phyloP scores from a whole-genome alignment of 2,329 filamentous ascomycete genomes.

The Chaetoscypha palmicola region DNA sequence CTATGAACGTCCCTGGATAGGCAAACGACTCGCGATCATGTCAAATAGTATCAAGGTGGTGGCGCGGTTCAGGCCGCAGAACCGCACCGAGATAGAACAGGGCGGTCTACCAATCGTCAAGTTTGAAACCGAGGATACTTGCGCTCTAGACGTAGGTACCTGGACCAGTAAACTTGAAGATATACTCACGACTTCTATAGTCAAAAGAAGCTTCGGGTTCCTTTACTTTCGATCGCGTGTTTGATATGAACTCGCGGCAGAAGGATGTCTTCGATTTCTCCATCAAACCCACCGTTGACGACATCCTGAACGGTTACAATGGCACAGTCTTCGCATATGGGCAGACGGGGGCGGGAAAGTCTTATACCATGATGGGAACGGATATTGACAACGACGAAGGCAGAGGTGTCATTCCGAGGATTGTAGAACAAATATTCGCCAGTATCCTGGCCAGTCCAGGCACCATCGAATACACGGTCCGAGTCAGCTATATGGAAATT shows the following conservation, averaged over 20 bases:
- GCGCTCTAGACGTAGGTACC: conserved; percentile 67
- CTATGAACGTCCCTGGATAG: conserved; percentile 28
- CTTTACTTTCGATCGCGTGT: conserved; percentile 97
- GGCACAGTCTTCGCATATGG: conserved; percentile 98
- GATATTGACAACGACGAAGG: conserved; percentile 86
- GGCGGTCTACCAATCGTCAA: conserved; percentile 87
- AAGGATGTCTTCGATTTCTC: conserved; percentile 97
- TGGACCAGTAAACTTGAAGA: neutral
- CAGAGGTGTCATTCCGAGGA: conserved; percentile 92
- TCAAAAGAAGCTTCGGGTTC: conserved; percentile 74
- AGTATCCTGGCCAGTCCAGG: conserved; percentile 87
- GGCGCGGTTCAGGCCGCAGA: conserved; percentile 95
- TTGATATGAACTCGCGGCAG: conserved; percentile 88
- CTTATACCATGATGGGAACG: conserved; percentile 97
- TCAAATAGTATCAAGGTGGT: conserved; percentile 74
- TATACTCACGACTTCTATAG: conserved; percentile 40
- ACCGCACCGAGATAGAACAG: conserved; percentile 83
- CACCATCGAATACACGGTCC: conserved; percentile 97
- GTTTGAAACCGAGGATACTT: conserved; percentile 86
- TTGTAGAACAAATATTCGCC: conserved; percentile 94
- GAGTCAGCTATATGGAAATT: conserved; percentile 99
- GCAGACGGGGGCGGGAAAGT: conserved; percentile 97
- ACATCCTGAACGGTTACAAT: conserved; percentile 98
- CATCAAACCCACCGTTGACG: conserved; percentile 90
- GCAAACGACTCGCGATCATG: conserved; percentile 28